Base-by-base conservation (phyloP, 768 basidiomycete genomes). In the Agrocybe praecox region DNA sequence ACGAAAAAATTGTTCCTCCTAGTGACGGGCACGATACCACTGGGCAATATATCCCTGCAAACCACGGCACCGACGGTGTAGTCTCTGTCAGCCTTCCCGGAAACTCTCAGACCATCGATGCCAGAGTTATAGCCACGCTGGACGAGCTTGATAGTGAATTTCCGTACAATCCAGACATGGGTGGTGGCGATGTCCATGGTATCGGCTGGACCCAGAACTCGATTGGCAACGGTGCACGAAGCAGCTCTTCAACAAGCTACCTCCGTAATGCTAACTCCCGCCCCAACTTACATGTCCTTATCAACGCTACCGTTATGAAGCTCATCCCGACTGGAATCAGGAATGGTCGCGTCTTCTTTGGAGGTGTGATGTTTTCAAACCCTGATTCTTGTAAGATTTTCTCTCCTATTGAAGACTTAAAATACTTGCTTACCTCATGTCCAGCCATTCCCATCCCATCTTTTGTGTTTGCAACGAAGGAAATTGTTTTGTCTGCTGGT, bases 401-500 rank as follows among this genome's bases (percentile, higher is more conserved):
- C 12, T 21, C 45, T 40, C 14, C 36, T 14, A n/a, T 40, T 40
- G 36, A n/a, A 40, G 5, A 40, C 4, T n/a, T 40, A 4, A n/a
- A 3, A 5, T 4, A 40, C 12, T 40, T 15, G 5, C 36, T 40
- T 4, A 29, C 9, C 5, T 12, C 5, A 4, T 40, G 12, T 40
- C 6, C 36, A 40, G 36, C 12, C n/a, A 14, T 40, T n/a, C 36
- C 14, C 14, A 14, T 14, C 6, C 36, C 36, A 40, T 40, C 36
- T 12, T 40, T 40, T 12, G 36, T 40, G 3, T 40, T 15, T 2
- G 72, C 72, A 6, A 58, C 49, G 18, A 65, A 66, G 44, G 76
- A 78, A 52, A 67, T 77, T 36, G 69, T 77, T 45, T 53, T 78
- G 12, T 71, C 72, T 10, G 77, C 74, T 2, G 78, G 78, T 21